A percentile compares a stretch with the other conserved stretches of the same genome.
Evolutionary conservation across 768 basidiomycete species (phyloP).

Genomic region (Auriscalpium orientale): DNA sequence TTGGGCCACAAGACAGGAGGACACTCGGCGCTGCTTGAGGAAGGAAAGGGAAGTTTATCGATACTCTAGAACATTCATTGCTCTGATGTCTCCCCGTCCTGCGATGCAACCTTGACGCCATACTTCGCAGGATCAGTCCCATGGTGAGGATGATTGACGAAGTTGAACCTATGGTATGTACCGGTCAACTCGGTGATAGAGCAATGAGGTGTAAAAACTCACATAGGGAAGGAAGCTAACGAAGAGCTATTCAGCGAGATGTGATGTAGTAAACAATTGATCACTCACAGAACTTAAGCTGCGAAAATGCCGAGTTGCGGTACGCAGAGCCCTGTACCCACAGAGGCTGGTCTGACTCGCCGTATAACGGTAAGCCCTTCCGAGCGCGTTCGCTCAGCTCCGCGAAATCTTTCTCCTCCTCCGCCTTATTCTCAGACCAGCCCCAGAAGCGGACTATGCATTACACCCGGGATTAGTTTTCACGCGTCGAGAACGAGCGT

Average conservation of each 20-base stretch:
- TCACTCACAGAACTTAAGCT: slow-evolving; percentile 78
- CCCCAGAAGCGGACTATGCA: slow-evolving; percentile 86
- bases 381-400: slow-evolving; percentile 71
- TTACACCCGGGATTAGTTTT: too few relatives aligned
- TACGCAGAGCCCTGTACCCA: slow-evolving; percentile 86
- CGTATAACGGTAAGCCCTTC: slow-evolving; percentile 82
- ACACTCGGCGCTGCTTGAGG: too few relatives aligned
- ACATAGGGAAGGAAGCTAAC: slow-evolving; percentile 72
- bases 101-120: slow-evolving; percentile 15
- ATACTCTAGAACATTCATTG: background rate
- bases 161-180: slow-evolving; percentile 66
- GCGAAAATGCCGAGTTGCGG: slow-evolving; percentile 88
- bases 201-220: slow-evolving; percentile 19
- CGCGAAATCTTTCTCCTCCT: slow-evolving; percentile 66
- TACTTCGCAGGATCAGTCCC: slow-evolving; percentile 85
- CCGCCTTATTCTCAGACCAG: slow-evolving; percentile 83
- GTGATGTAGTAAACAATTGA: background rate
- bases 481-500: background rate
- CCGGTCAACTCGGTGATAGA: background rate
- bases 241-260: slow-evolving; percentile 11
- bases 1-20: too few relatives aligned
- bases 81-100: slow-evolving; percentile 19
- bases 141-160: slow-evolving; percentile 86
- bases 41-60: background rate
- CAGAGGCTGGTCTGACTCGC: slow-evolving; percentile 68